Base-by-base conservation (phyloP, 176 grass and related monocot genomes). In the Tillandsia leiboldiana region DNA sequence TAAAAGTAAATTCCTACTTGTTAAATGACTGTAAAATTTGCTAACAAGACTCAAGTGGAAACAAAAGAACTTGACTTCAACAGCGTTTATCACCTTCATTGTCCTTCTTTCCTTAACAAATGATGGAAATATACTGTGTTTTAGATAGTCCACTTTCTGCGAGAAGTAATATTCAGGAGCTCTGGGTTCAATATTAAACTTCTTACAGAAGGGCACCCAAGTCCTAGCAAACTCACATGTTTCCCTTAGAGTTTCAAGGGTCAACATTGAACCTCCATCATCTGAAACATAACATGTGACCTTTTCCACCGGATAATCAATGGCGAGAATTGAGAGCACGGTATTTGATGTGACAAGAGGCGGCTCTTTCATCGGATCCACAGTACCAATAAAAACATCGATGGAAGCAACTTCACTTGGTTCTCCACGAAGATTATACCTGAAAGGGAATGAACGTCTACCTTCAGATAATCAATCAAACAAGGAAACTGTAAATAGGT, bases 21-120 rank as follows among this genome's bases (percentile, higher is more conserved):
- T 7, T 6, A 42, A 42, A 42, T 42, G 33, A 42, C 33, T 42
- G 33, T 42, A 42, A 42, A 42, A 42, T 42, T 42, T 42, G 33
- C 33, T 42, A 42, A 42, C 33, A 42, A 42, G 33, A 3, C 14
- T 13, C 9, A 59, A 59, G 54, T 22, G 20, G 54, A 20, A 20
- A 1, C 20, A 20, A 59, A 17, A 59, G 54, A 42, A 42, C 33
- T 42, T 42, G 33, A 42, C 33, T 42, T 42, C 33, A 42, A 22
- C 54, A 59, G 54, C n/a, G 9, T 20, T 59, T 59, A 53, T 14
- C 8, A 84, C 82, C 85, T 89, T 85, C 79, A 89, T 77, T 65
- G 75, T 70, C 15, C 87, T 81, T 69, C 82, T 73, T 2, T 89
- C 79, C 79, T 73, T 89, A 53, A 85, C 87, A 69, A 89, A 89